These are phyloP conservation scores for Candida nemodendra DNA, from an alignment of 805 yeast species.

Conservation along the genomic window DNA sequence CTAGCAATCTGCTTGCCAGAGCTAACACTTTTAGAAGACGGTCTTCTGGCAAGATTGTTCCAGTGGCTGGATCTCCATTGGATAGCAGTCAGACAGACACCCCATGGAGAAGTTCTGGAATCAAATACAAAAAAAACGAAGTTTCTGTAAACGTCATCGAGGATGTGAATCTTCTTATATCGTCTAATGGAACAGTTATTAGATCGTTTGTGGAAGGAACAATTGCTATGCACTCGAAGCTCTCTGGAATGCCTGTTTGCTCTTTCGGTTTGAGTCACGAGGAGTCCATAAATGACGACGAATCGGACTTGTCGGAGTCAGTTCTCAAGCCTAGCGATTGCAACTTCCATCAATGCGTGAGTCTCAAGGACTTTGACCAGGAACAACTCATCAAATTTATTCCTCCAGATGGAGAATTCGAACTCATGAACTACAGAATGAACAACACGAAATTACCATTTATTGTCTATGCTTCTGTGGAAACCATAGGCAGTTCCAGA, in stretches of 20 bases:
- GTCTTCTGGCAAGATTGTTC: conserved; percentile 13
- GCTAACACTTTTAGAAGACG: conserved; percentile 23
- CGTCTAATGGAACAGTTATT: conserved; percentile 60
- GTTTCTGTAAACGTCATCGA: conserved; percentile 75
- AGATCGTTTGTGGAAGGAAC: conserved; percentile 76
- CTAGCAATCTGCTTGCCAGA: conserved; percentile 16
- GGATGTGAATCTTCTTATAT: conserved; percentile 66
- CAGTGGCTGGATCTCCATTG: conserved; percentile 9
- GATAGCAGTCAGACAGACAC: conserved; percentile 22
- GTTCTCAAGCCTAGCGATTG: conserved; percentile 56
- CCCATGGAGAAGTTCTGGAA: conserved; percentile 70
- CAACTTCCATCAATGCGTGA: conserved; percentile 85
- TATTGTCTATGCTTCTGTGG: conserved; percentile 55
- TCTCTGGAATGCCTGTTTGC: conserved; percentile 83
- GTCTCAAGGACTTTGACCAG: conserved; percentile 62
- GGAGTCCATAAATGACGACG: conserved; percentile 35
- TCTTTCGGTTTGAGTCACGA: conserved; percentile 63
- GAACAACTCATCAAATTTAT: conserved; percentile 66
- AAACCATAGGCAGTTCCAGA: conserved; percentile 39
- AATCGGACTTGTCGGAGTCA: conserved; percentile 4
- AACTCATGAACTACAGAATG: conserved; percentile 70
- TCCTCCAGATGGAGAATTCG: conserved; percentile 89
- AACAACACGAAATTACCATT: conserved; percentile 71
- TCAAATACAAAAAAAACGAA: conserved; percentile 80
- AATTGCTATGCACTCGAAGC: conserved; percentile 64